Evolutionary conservation across 2,329 filamentous ascomycete species (phyloP), one percentile per base, ranked within the genome.

Genomic region (Colletotrichum coccodes): DNA sequence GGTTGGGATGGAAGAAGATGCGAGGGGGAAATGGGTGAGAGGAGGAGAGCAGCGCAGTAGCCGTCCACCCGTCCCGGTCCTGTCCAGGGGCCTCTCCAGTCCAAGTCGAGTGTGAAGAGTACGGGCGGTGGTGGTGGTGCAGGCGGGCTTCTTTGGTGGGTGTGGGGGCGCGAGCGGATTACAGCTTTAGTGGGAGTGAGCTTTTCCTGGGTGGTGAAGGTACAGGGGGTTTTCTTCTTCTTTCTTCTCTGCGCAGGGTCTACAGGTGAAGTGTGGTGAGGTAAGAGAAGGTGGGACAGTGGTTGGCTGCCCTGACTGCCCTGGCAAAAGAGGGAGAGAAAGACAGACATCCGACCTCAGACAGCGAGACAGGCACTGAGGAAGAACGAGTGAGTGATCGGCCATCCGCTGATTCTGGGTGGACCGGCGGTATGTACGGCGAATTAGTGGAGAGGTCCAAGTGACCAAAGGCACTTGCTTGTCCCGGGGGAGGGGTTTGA

Each of bases 391-490:
- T 49, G 54, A 68, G 62, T 58, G 63, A 70, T 61, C 52, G 61
- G 49, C 65, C 38, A 53, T 65, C 58, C 40, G 65, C 62, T 67
- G 42, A 68, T 60, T 71, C 72, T 75, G 80, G 78, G 79, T 79
- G 78, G 78, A 77, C 80, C 85, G 86, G 86, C 85, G 83, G 78
- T 86, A 84, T 87, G 78, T 80, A 85, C 86, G 86, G 86, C 84
- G 79, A 82, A 87, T 87, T 86, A 85, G 86, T 88, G 85, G 85
- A 82, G 84, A 76, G 75, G 68, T 44, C 65, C 62, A 64, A 53
- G 70, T 64, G 50, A 71, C n/a, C 42, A 56, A 67, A 56, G 54
- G 54, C 40, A 60, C 56, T 58, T 53, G 54, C 52, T 64, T 47
- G 36, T 58, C 30, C 21, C 34, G 54, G 56, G 54, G 28, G 18